A percentile compares a stretch with the other conserved stretches of the same genome.
These are phyloP conservation scores for Alternaria burnsii DNA, from an alignment of 2,329 filamentous ascomycete species.

Conservation along the genomic window DNA sequence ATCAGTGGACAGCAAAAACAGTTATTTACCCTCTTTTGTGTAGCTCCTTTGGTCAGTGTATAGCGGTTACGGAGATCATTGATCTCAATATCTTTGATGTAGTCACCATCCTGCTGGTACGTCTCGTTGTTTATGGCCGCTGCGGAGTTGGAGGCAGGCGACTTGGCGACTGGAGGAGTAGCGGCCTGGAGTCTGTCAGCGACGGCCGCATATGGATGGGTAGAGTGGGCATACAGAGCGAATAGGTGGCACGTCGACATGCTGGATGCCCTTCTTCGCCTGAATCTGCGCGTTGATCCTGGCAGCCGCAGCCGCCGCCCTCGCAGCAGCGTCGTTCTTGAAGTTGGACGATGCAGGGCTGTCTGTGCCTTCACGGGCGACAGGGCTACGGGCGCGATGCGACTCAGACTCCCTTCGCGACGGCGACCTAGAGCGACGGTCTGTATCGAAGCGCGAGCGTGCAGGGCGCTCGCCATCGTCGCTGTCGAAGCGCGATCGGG, in stretches of 20 bases:
- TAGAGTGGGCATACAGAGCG: conserved; percentile 59
- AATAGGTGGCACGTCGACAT: conserved; percentile 87
- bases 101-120: conserved; percentile 96
- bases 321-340: conserved; percentile 71
- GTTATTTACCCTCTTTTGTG: conserved; percentile 99
- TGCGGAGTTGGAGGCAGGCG: conserved; percentile 59
- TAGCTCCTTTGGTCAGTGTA: conserved; percentile 93
- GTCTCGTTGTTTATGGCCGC: conserved; percentile 74
- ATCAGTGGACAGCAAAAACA: conserved; percentile 75
- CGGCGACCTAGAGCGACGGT: conserved; percentile 74
- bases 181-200: conserved; percentile 46
- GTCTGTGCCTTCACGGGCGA: conserved; percentile 60
- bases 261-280: conserved; percentile 83
- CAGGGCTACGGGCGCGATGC: conserved; percentile 81
- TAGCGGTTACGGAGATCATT: conserved; percentile 98
- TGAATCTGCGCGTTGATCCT: conserved; percentile 59
- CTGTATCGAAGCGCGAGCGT: conserved; percentile 77
- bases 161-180: conserved; percentile 63
- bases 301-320: conserved; percentile 80
- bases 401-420: conserved; percentile 70
- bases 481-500: conserved; percentile 94
- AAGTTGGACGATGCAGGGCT: conserved; percentile 57
- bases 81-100: conserved; percentile 98
- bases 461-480: conserved; percentile 73
- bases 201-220: neutral